Base-by-base conservation (phyloP, 1,139 yeast species). In the Candida sanyaensis region DNA sequence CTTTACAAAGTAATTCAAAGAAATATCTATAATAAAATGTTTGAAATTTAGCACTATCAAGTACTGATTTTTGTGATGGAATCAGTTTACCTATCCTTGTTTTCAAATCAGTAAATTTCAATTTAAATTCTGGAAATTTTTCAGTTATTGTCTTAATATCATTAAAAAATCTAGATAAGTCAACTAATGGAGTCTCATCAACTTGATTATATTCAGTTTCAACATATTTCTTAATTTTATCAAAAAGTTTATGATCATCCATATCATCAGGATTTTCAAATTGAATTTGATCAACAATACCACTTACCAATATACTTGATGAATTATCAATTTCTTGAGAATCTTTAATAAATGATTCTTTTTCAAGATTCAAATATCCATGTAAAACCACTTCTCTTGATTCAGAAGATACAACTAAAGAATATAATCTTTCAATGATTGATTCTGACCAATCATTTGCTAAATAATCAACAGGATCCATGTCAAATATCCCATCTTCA, bases 351-450 rank as follows among this genome's bases (percentile, higher is more conserved):
- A 77, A 59, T 6, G 53, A 49, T 2, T 65, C 63, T 1, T 56
- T 50, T 0, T 59, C 50, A 1, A 70, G 52, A 54, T 78, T 67
- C 17, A 82, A 54, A 53, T 75, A 80, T 2, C 80, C 80, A 60
- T 83, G 86, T 5, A 83, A 75, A 45, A 81, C 62, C 5, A 86
- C 60, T 58, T 86, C 92, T 52, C 91, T 68, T 1, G 87, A 83
- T 49, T 77, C 77, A 0, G 87, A 82, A 8, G 62, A 63, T 4
- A 65, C 55, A 12, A 81, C 61, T 23, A 84, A 60, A 12, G 66
- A 63, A 21, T 68, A 58, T 28, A 82, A 50, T 37, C 77, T 63
- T 21, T 53, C 53, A 2, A 73, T 62, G 1, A 69, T 59, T 37
- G 63, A 62, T 27, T 65, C 67, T 21, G 64, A 55, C 78, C 80